Percentiles rank a stretch among this genome's conserved stretches.
Evolutionary conservation across 176 grass and related monocot genomes (phyloP).

Genomic region (Aegilops bicornis): DNA sequence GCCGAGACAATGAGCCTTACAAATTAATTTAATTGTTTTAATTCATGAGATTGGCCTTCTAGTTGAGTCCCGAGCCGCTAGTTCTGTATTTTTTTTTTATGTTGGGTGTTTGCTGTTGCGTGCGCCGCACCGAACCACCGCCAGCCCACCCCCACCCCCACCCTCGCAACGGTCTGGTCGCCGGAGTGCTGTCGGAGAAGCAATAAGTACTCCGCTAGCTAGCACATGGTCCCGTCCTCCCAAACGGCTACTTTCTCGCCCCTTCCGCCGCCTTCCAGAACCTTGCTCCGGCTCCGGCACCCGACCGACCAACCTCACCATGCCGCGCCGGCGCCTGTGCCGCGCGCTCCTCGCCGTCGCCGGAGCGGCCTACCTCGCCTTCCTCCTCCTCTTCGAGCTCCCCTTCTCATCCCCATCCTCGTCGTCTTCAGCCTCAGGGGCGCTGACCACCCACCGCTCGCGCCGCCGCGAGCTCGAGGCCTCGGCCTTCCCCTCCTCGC

Average conservation of each 20-base stretch:
- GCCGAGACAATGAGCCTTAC: too few species aligned
- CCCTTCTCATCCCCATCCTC: background rate
- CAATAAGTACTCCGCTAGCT: constrained; percentile 5
- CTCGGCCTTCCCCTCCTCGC: background rate
- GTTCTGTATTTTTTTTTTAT: too few species aligned
- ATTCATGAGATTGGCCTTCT: too few species aligned
- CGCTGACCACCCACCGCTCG: constrained; percentile 33
- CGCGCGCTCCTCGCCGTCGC: constrained; percentile 20
- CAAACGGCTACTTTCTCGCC: constrained; percentile 38
- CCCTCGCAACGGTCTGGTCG: constrained; percentile 28
- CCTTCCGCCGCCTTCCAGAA: constrained; percentile 1
- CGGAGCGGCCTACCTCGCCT: constrained; percentile 21
- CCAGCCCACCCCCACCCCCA: background rate
- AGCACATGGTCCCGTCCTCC: background rate
- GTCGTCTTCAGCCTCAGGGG: too few species aligned
- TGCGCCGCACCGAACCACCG: background rate
- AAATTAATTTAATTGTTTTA: too few species aligned
- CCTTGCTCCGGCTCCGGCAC: background rate
- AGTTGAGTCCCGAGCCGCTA: too few species aligned
- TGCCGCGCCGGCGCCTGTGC: constrained; percentile 31
- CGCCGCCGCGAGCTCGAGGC: constrained; percentile 50
- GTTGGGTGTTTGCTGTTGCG: constrained; percentile 13
- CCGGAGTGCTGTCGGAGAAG: background rate
- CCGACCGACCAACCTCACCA: background rate
- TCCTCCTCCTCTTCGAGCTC: constrained; percentile 51